Base-by-base conservation (phyloP, 805 yeast genomes). In the Saturnispora galanensis region DNA sequence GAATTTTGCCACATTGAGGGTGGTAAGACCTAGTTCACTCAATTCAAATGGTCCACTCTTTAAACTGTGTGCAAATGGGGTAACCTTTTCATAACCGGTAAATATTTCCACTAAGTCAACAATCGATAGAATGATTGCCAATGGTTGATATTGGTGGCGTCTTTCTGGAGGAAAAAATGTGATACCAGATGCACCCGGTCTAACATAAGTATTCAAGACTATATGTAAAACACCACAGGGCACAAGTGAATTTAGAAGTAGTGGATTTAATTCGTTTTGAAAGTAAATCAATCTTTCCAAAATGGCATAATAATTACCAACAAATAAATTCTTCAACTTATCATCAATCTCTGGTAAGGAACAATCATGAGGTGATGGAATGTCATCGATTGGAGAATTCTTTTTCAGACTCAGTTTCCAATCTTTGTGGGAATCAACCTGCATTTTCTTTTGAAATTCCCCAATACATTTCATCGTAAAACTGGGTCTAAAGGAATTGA, bases 281-380 rank as follows among this genome's bases (percentile, higher is more conserved):
- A 52, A 52, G 16, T 30, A 46, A 11, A 33, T 29, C n/a, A 52
- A 31, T 15, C 55, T 38, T 35, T 52, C 55, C 6, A 41, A 32
- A 2, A 52, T 18, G 10, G 50, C 50, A 38, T 46, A 40, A 18
- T 35, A 46, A 11, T 52, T 42, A 29, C 17, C 31, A 38, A 38
- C 13, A 15, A 30, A 38, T 2, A 38, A 3, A 4, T 11, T 12
- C 31, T n/a, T 16, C 15, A 38, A 13, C 10, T n/a, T 38, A 11
- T 38, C 41, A 30, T 38, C 41, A 10, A 38, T 16, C 13, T 38
- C 13, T 6, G 15, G 29, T 13, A 12, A 16, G 9, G 34, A 10
- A 28, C n/a, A 30, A 6, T 29, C n/a, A 31, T 30, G 31, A 3
- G 41, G 35, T 21, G 41, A 38, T 15, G 35, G 41, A 5, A 38